Percentiles rank a stretch among this genome's conserved stretches.
phyloP scores from a whole-genome alignment of 768 basidiomycete genomes.

The Phallus indusiatus region DNA sequence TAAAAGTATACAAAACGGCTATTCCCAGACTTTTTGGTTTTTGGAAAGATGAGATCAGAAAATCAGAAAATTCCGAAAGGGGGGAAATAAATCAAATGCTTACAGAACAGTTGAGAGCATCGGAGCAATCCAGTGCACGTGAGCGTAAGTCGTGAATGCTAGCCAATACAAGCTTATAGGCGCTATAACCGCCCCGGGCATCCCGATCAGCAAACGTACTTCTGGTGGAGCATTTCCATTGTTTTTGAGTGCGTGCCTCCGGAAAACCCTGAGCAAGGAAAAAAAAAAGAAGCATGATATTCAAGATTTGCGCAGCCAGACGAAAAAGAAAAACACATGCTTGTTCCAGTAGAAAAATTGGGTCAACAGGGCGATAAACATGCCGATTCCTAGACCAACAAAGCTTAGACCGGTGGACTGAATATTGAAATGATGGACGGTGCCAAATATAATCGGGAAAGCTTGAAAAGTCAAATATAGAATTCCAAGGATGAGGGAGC shows the following conservation, averaged over 20 bases:
- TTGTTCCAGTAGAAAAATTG: constrained; percentile 16
- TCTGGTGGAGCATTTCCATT: constrained; percentile 53
- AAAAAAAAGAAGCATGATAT: neutral
- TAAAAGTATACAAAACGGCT: constrained; percentile 42
- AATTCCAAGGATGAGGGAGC: constrained; percentile 31
- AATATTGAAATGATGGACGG: constrained; percentile 41
- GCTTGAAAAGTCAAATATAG: constrained; percentile 49
- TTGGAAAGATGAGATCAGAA: neutral
- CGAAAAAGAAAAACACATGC: neutral
- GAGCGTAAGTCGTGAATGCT: constrained; percentile 42
- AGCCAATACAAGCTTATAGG: constrained; percentile 51
- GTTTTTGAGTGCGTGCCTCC: constrained; percentile 27
- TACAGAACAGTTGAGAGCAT: constrained; percentile 38
- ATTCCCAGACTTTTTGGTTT: constrained; percentile 36
- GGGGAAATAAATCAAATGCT: neutral
- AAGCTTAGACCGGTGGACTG: constrained; percentile 42
- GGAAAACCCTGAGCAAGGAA: constrained; percentile 24
- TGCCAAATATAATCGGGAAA: constrained; percentile 41
- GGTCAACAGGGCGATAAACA: constrained; percentile 28
- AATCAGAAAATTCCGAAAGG: neutral
- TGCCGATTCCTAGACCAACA: constrained; percentile 43
- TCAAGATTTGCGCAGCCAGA: neutral
- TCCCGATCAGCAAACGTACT: constrained; percentile 52
- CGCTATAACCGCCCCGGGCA: constrained; percentile 54
- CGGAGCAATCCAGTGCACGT: constrained; percentile 39